Evolutionary conservation across 176 grass and related monocot species (phyloP), one percentile per base, ranked within the genome.

Genomic region (Rhipidocladum racemiflorum): DNA sequence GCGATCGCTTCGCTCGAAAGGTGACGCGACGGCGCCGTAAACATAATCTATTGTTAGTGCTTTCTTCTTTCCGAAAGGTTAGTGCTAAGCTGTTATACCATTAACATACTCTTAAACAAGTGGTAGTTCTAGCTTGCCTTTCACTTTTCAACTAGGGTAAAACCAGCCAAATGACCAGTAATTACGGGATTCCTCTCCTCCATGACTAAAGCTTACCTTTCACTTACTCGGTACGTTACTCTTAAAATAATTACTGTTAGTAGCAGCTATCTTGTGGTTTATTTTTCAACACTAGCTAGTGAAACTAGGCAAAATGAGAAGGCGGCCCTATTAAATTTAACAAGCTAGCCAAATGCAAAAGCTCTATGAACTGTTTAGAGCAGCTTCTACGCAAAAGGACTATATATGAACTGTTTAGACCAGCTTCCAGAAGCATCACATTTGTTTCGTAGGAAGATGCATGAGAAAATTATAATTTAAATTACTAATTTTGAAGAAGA

Each of bases 1-100:
- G 9, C 53, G 13, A 69, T 80, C 25, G 44, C 84, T 80, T 80
- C 4, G 9, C 0, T 43, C 0, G 0, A 44, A 80, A 86, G 68
- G 21, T 73, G 73, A 30, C 46, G 11, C 67, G 68, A 20, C 76
- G 84, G 75, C 75, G 84, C 67, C 76, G 84, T 38, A 34, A 32
- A 45, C 20, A 28, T 17, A 74, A 45, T 80, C 4, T 86, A 86
- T 80, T 56, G 68, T 61, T 56, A 86, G 84, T 86, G 84, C 84
- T 65, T 2, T 17, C 14, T 9, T 15, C 66, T 86, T 86, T 72
- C 35, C 18, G 68, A 73, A 86, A 86, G 68, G 34, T 46, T 23
- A 0, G 14, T 46, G 67, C 65, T 40, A 17, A 21, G 61, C 43
- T 65, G 70, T 40, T 51, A 65, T 51, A 67, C 7, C n/a, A 42